Evolutionary conservation across 2,329 filamentous ascomycete genomes (phyloP).

Genomic region (Bipolaris sorokiniana): DNA sequence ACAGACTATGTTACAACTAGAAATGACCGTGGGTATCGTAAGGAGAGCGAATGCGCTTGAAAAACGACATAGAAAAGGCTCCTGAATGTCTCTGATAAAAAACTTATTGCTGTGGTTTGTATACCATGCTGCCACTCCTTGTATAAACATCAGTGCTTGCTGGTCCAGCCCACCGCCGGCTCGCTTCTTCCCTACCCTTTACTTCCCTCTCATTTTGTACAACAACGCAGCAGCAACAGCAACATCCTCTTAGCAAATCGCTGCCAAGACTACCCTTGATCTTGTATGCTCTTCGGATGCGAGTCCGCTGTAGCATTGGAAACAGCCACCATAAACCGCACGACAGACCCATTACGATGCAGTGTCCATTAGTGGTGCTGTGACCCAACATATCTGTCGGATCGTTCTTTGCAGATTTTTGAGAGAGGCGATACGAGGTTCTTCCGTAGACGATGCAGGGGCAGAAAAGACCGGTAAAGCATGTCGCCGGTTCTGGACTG

Average conservation of each 20-base stretch:
- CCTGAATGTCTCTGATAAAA: not conserved
- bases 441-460: slow-evolving; percentile 55
- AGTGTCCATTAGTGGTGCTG: slow-evolving; percentile 48
- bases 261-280: slow-evolving; percentile 45
- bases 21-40: slow-evolving; percentile 19
- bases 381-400: slow-evolving; percentile 50
- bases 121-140: slow-evolving; percentile 42
- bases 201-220: slow-evolving; percentile 57
- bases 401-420: slow-evolving; percentile 48
- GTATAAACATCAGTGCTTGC: slow-evolving; percentile 43
- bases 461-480: slow-evolving; percentile 50
- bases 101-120: slow-evolving; percentile 41
- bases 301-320: slow-evolving; percentile 46
- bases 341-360: slow-evolving; percentile 46
- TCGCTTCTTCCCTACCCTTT: slow-evolving; percentile 51
- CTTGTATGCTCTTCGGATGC: slow-evolving; percentile 54
- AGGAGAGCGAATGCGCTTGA: slow-evolving; percentile 6
- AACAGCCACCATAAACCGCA: slow-evolving; percentile 50
- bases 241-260: slow-evolving; percentile 48
- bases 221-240: slow-evolving; percentile 52
- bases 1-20: slow-evolving; percentile 3
- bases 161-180: slow-evolving; percentile 47
- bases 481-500: slow-evolving; percentile 45
- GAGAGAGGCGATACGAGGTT: slow-evolving; percentile 52
- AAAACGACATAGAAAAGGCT: not conserved